Evolutionary conservation across 208 protist species (phyloP), one percentile per base, ranked within the genome.

Genomic region (Leishmania martiniquensis): DNA sequence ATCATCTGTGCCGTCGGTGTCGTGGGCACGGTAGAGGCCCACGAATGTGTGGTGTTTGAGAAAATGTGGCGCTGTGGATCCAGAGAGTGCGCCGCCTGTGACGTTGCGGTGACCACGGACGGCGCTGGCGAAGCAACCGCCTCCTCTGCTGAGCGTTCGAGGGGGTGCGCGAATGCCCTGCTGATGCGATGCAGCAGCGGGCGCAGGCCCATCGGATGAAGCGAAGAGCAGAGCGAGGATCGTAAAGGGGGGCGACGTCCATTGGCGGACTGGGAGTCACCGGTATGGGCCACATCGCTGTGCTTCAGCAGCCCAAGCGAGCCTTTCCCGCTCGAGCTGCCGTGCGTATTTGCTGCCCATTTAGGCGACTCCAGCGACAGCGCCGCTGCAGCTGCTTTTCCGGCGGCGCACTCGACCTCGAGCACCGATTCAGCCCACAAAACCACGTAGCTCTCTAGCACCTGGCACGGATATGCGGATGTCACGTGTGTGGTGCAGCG

Each of bases 391-490:
- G 22, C 2, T 47, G 17, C 22, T 15, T 49, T 32, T 5, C 25
- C 22, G 0, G 78, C 32, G 3, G 73, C 44, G 37, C 78, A 83
- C 29, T 72, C 22, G n/a, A 83, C 69, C 0, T 71, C 68, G 17
- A 93, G 57, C 13, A 80, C 62, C 12, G 89, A 90, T 63, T 89
- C 80, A 0, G 84, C 92, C 92, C 89, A 96, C 77, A 94, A 15
- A 47, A 90, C 84, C 37, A 84, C 80, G 37, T 94, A 90, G 5
- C 76, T 85, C 3, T 62, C 72, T 3, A 96, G 68, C 13, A 92
- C 87, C 25, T 55, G 2, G 37, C 87, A 90, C 1, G 73, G 72
- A n/a, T 78, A 72, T 44, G 63, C 72, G 22, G 84, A 89, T 15
- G 88, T 22, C 20, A 94, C 75, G 2, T 65, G 44, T 15, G 86